These are phyloP conservation scores for Gossypium schwendimanii DNA, from an alignment of 441 rosid species.

Conservation along the genomic window DNA sequence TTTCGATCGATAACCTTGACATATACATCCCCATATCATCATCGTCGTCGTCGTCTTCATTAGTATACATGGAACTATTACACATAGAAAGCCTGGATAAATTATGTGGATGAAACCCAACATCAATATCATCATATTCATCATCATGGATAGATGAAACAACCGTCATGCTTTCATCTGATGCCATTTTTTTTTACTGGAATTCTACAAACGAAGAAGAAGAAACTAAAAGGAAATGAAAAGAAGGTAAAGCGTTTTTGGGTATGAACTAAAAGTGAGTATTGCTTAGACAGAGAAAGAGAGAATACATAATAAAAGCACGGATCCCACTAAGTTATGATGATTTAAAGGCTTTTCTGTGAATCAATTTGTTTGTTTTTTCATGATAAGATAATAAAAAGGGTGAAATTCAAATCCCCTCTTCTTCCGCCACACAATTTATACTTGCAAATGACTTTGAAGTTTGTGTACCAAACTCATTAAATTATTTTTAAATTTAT, in stretches of 20 bases:
- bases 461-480: too few species aligned
- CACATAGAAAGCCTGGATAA: neutral
- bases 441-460: constrained; percentile 5
- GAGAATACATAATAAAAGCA: neutral
- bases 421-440: constrained; percentile 14
- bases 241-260: neutral
- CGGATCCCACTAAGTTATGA: neutral
- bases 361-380: constrained; percentile 25
- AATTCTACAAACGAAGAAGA: neutral
- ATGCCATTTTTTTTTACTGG: constrained; percentile 30
- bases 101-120: constrained; percentile 24
- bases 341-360: constrained; percentile 20
- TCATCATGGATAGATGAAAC: constrained; percentile 30
- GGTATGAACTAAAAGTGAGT: neutral
- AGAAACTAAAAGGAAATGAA: neutral
- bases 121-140: constrained; percentile 32
- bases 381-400: constrained; percentile 20
- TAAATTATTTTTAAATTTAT: too few species aligned
- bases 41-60: neutral
- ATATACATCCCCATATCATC: constrained; percentile 10
- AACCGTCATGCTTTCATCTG: constrained; percentile 32
- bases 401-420: neutral
- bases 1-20: constrained; percentile 11
- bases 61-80: neutral
- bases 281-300: neutral